Base-by-base conservation (phyloP, 495 filamentous ascomycete genomes). In the Cercophora sp. region DNA sequence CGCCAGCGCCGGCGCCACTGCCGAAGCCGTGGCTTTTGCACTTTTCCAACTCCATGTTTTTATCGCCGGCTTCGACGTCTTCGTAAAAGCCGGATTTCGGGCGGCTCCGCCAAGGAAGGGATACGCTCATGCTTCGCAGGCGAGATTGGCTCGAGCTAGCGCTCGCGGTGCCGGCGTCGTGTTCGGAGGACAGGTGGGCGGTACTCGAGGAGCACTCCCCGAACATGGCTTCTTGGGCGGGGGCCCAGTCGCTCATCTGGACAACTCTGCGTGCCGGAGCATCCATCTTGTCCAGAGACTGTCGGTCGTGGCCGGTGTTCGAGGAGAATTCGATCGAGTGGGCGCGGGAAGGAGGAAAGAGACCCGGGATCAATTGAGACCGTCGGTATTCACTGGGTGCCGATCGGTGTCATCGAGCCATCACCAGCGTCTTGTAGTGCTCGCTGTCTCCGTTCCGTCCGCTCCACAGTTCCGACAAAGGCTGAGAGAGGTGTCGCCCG, bases 111-210 rank as follows among this genome's bases (percentile, higher is more conserved):
- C 69, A 68, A 2, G 69, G 58, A 3, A 69, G 31, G 20, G 68
- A 73, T 29, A 64, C 54, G 58, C 70, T 73, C 60, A 65, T 60
- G 57, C 69, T 70, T 26, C 68, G 58, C 11, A 57, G 43, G 0
- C 65, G 63, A 29, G 53, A 52, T 16, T 57, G 40, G n/a, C n/a
- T n/a, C n/a, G n/a, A n/a, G 25, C 19, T 48, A 1, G 52, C 47
- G 2, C 43, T 11, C 16, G 41, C 45, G 29, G 46, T 23, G 11
- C 37, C 50, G 48, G 35, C 37, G 10, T 57, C 31, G 25, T 57
- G 54, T 13, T 55, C 48, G 13, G 54, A 48, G 4, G 60, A 41
- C 18, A 41, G 26, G 4, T 37, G 39, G 23, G 40, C 40, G 16
- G 22, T 49, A 23, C 23, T 37, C 1, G 42, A 40, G 2, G 34